Percentiles rank a stretch among this genome's conserved stretches.
These are phyloP conservation scores for Athelia psychrophila DNA, from an alignment of 1,284 basidiomycete species.

Conservation along the genomic window DNA sequence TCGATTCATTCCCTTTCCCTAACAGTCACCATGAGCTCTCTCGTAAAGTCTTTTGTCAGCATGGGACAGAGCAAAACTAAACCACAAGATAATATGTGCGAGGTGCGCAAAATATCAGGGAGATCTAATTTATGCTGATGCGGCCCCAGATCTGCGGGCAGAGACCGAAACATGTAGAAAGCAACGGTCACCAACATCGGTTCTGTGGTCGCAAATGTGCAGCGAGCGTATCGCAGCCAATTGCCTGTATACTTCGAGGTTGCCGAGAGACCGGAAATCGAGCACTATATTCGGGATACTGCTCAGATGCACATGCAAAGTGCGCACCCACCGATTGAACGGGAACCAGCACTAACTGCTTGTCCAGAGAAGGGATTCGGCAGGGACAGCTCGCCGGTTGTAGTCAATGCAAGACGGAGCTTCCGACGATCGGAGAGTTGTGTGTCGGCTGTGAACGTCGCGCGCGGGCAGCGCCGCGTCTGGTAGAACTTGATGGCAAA, in stretches of 20 bases:
- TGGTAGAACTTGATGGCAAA: constrained; percentile 38
- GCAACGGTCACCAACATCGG: constrained; percentile 48
- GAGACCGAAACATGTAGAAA: constrained; percentile 56
- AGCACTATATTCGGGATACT: constrained; percentile 47
- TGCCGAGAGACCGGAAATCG: constrained; percentile 44
- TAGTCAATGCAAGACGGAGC: constrained; percentile 41
- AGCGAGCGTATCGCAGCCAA: constrained; percentile 33
- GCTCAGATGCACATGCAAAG: constrained; percentile 55
- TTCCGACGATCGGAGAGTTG: constrained; percentile 34
- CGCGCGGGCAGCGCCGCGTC: constrained; percentile 29
- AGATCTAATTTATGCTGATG: background rate
- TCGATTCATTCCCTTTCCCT: background rate
- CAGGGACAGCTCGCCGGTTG: constrained; percentile 44
- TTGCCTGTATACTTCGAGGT: constrained; percentile 42
- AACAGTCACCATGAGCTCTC: background rate
- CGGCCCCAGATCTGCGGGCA: constrained; percentile 47
- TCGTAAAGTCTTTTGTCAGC: background rate
- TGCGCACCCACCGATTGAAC: constrained; percentile 20
- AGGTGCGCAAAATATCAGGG: constrained; percentile 29
- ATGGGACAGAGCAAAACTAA: constrained; percentile 45
- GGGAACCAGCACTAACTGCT: constrained; percentile 7
- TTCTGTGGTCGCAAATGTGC: constrained; percentile 64
- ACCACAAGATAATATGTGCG: constrained; percentile 46
- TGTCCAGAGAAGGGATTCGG: constrained; percentile 46
- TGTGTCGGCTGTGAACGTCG: constrained; percentile 43